phyloP scores from a whole-genome alignment of 139 green algal genomes.

The Tetraselmis chui region DNA sequence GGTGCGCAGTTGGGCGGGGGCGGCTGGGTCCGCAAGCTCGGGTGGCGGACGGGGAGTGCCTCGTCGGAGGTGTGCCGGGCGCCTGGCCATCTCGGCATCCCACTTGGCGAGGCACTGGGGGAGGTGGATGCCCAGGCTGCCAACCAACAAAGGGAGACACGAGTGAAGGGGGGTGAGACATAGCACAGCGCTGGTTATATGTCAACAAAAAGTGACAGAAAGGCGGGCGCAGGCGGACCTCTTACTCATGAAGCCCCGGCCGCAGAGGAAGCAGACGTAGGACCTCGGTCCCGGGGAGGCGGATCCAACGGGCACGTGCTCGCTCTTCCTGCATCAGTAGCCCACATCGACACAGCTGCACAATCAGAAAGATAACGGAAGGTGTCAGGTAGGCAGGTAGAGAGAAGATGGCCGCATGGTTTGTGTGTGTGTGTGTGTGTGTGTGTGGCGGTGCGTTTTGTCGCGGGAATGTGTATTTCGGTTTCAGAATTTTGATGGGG shows the following conservation, averaged over 20 bases:
- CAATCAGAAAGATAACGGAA: too few species aligned
- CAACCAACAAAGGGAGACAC: neutral
- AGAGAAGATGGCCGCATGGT: too few species aligned
- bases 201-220: too few species aligned
- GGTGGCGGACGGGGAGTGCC: neutral
- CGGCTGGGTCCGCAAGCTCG: neutral
- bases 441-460: too few species aligned
- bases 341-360: too few species aligned
- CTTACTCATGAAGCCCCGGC: neutral
- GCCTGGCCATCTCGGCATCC: neutral
- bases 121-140: conserved; percentile 5
- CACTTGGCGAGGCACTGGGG: conserved; percentile 2
- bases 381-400: too few species aligned
- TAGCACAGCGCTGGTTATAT: neutral
- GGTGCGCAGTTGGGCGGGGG: neutral
- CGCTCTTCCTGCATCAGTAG: neutral
- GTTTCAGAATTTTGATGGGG: too few species aligned
- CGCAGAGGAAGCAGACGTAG: conserved; percentile 13
- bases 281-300: neutral
- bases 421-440: too few species aligned
- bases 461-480: too few species aligned
- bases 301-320: neutral
- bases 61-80: neutral
- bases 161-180: neutral
- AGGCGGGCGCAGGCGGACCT: neutral